Evolutionary conservation across 805 yeast genomes (phyloP).

Genomic region (Saccharomycopsis fodiens): DNA sequence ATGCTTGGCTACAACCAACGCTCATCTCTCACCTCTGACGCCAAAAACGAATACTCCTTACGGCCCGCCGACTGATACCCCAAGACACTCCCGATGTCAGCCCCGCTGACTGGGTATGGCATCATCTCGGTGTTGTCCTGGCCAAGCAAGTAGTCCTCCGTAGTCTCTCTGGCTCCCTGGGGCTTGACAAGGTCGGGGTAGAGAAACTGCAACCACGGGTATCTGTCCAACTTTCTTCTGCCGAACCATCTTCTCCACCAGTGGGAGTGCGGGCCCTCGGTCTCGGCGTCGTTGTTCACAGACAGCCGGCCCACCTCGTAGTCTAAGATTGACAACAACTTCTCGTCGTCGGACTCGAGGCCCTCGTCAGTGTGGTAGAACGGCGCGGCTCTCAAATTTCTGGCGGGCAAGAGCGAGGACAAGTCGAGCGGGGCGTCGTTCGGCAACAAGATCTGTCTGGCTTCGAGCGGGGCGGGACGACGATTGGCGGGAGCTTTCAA

Average conservation of each 20-base stretch:
- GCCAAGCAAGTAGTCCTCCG: not conserved
- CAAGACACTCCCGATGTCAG: slow-evolving; percentile 3
- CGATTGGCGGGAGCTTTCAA: not conserved
- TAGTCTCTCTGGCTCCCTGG: not conserved
- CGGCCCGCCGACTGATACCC: not conserved
- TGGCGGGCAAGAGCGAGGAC: slow-evolving; percentile 3
- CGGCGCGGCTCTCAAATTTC: slow-evolving; percentile 6
- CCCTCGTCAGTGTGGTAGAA: slow-evolving; percentile 7
- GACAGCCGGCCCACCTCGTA: slow-evolving; percentile 6
- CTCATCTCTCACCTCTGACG: not conserved
- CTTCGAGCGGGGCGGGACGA: too few relatives aligned
- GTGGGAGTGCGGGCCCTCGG: not conserved
- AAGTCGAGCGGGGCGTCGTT: slow-evolving; percentile 6
- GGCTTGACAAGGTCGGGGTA: not conserved
- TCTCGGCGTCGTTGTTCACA: not conserved
- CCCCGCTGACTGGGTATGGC: slow-evolving; percentile 1
- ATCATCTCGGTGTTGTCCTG: slow-evolving; percentile 11
- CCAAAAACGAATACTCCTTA: slow-evolving; percentile 5
- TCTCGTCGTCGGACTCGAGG: slow-evolving; percentile 1
- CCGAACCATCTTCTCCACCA: not conserved
- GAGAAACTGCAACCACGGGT: slow-evolving; percentile 12
- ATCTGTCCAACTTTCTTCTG: slow-evolving; percentile 1
- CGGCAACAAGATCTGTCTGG: not conserved
- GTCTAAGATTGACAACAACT: slow-evolving; percentile 8
- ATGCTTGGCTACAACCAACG: not conserved